phyloP scores from a whole-genome alignment of 805 yeast genomes.

The Metschnikowia amazonensis region DNA sequence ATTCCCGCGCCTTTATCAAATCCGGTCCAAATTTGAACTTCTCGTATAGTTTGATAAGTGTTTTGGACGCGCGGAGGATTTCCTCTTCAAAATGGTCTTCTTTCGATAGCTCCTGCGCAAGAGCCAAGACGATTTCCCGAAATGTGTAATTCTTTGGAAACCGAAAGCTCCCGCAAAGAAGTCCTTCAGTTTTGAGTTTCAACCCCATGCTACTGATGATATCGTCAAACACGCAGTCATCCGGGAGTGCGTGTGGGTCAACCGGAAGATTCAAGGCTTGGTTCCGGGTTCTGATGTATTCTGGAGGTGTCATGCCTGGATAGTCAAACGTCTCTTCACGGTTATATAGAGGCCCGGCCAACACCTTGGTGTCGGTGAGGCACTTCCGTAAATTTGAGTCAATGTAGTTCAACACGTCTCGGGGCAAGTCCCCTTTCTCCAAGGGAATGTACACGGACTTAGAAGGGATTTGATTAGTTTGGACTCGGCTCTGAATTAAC shows the following conservation, averaged over 20 bases:
- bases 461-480: conserved; percentile 69
- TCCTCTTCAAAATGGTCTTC: conserved; percentile 11
- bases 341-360: conserved; percentile 37
- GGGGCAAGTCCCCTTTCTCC: conserved; percentile 45
- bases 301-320: conserved; percentile 42
- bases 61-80: conserved; percentile 15
- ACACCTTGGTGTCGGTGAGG: conserved; percentile 24
- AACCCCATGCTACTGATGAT: conserved; percentile 59
- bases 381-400: conserved; percentile 27
- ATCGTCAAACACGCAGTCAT: conserved; percentile 45
- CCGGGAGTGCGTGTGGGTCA: conserved; percentile 22
- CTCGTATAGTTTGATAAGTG: conserved; percentile 55
- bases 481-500: conserved; percentile 51
- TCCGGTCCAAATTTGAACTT: conserved; percentile 61
- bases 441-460: conserved; percentile 64
- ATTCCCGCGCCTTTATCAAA: conserved; percentile 54
- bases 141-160: conserved; percentile 40
- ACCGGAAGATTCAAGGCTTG: conserved; percentile 19
- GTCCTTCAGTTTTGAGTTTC: conserved; percentile 49
- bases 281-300: conserved; percentile 35
- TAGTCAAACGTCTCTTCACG: conserved; percentile 26
- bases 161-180: conserved; percentile 31
- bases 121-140: conserved; percentile 38
- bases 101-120: conserved; percentile 21
- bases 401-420: conserved; percentile 23